Evolutionary conservation across 2,329 filamentous ascomycete genomes (phyloP).

Genomic region (Cladosporium austrohemisphaericum): DNA sequence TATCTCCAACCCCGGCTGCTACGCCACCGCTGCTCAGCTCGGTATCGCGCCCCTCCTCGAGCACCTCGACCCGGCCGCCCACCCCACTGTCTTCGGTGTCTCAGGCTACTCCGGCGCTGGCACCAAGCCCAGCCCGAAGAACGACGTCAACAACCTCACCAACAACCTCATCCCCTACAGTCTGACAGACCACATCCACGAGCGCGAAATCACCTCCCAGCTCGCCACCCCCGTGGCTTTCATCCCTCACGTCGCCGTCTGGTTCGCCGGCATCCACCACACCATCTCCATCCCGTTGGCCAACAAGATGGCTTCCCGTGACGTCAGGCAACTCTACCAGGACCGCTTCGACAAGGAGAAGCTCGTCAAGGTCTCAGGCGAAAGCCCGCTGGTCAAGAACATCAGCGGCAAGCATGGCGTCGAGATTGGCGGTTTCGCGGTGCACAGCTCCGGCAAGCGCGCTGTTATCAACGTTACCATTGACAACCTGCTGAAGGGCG

Average conservation of each 20-base stretch:
- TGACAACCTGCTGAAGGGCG: slow-evolving; percentile 90
- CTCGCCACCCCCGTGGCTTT: slow-evolving; percentile 74
- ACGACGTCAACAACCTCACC: slow-evolving; percentile 75
- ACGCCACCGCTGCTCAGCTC: slow-evolving; percentile 87
- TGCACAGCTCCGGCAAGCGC: slow-evolving; percentile 81
- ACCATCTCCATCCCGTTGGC: slow-evolving; percentile 87
- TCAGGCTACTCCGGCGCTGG: slow-evolving; percentile 93
- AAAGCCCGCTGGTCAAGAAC: slow-evolving; percentile 78
- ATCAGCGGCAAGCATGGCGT: slow-evolving; percentile 83
- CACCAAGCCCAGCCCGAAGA: slow-evolving; percentile 91
- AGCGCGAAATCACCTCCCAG: slow-evolving; percentile 80
- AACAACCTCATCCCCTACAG: slow-evolving; percentile 91
- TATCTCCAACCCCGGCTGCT: slow-evolving; percentile 92
- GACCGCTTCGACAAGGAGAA: slow-evolving; percentile 94
- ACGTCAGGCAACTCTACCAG: slow-evolving; percentile 92
- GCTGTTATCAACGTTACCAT: slow-evolving; percentile 94
- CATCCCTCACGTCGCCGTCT: slow-evolving; percentile 89
- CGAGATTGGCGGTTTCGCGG: slow-evolving; percentile 93
- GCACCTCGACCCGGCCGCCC: slow-evolving; percentile 62
- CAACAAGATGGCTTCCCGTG: slow-evolving; percentile 80
- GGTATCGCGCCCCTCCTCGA: slow-evolving; percentile 79
- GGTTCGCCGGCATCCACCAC: slow-evolving; percentile 94
- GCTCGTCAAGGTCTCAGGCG: slow-evolving; percentile 86
- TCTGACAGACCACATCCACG: slow-evolving; percentile 90
- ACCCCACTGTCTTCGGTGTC: slow-evolving; percentile 83